Base-by-base conservation (phyloP, 805 yeast species). In the Saccharomyces eubayanus region DNA sequence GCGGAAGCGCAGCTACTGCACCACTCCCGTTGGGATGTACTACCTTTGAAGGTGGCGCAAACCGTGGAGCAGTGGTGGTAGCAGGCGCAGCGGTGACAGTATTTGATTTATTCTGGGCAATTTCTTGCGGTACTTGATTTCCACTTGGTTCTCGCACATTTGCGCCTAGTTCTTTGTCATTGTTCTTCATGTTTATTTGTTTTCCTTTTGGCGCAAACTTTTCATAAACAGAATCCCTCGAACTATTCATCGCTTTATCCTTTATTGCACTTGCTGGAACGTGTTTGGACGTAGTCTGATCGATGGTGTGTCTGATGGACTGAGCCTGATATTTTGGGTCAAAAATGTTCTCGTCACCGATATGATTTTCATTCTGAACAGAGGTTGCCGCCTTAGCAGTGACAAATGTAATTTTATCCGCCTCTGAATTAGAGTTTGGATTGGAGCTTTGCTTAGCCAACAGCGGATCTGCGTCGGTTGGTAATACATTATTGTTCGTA, bases 271-370 rank as follows among this genome's bases (percentile, higher is more conserved):
- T 59, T 2, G 58, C 57, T 21, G 70, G 68, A 8, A 86, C 73
- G 2, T 87, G 90, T 3, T 81, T 79, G 0, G 91, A 85, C 54
- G 79, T 82, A 1, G 77, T 75, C 48, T 85, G 92, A 65, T 87
- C 90, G 12, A 85, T 73, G 0, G 85, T 83, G 52, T 82, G 78
- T 57, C 75, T 77, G 12, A 77, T 78, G 5, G 80, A 80, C 46
- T 79, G 81, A 51, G 78, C 79, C 63, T 82, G 79, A 57, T 76
- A 80, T 51, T 77, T 80, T 0, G 87, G 82, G 49, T 84, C 77
- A 59, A 76, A 82, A n/a, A 77, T 66, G 50, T 74, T 69, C 2
- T 72, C 74, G 3, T 68, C 67, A 3, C 74, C 62, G 11, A 74
- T 63, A 2, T 72, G 62, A 0, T 74, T 68, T 52, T 76, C 76